Base-by-base conservation (phyloP, 306 rosid species). In the Fagus sylvatica region DNA sequence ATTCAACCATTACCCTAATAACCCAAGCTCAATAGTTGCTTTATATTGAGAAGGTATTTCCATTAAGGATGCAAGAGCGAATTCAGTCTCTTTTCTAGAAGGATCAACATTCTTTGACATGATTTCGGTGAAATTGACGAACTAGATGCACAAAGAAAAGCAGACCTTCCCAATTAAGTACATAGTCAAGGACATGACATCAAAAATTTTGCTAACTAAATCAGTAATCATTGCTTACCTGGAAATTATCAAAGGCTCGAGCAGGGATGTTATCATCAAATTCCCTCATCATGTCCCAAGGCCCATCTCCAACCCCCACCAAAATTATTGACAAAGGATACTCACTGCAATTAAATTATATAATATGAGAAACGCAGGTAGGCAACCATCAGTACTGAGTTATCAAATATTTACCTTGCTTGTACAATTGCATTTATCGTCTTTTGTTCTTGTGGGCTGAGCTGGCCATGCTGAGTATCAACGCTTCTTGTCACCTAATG, bases 231-330 rank as follows among this genome's bases (percentile, higher is more conserved):
- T 22, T 78, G 59, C 71, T 53, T 77, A 93, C 98, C 93, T 93
- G 97, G 73, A 91, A 93, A 80, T 93, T 91, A 82, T 93, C 98
- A 46, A 91, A 93, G 74, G 86, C 89, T 28, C 98, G 86, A 62
- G 92, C 88, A 59, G 98, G 97, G 66, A 93, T 88, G 83, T 91
- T 93, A 67, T 93, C 97, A 19, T 93, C 97, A 54, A 93, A 93
- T 73, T 90, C 92, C 82, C 79, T 90, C 98, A 93, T 93, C 90
- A 79, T 84, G 75, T 93, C 98, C 97, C 97, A 93, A 16, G 98
- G 98, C 69, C 97, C 98, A 85, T 93, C 98, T 86, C 98, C 98
- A 2, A 93, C 95, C 53, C 98, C 98, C 34, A 93, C 98, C 80
- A 93, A 49, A 59, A 93, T 81, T 80, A 93, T 91, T 57, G 98